Percentiles rank a stretch among this genome's conserved stretches.
phyloP scores from a whole-genome alignment of 306 rosid species.

The Dalbergia cochinchinensis region DNA sequence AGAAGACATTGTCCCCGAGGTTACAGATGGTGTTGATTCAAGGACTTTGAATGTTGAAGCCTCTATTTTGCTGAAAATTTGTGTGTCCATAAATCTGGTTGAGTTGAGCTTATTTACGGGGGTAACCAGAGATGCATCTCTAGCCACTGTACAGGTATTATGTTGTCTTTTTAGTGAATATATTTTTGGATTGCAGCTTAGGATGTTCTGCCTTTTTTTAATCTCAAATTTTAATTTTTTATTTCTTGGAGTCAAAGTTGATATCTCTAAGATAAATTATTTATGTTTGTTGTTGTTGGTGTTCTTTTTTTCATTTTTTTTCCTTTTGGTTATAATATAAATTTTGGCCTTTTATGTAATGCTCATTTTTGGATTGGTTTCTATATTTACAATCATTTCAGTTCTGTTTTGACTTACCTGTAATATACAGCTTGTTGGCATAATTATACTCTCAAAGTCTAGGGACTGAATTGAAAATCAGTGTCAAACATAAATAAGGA shows the following conservation, averaged over 20 bases:
- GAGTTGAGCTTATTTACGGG: constrained; percentile 84
- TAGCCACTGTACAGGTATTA: constrained; percentile 91
- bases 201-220: not conserved
- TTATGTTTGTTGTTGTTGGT: not conserved
- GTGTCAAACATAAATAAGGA: not conserved
- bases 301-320: not conserved
- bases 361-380: not conserved
- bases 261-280: constrained; percentile 7
- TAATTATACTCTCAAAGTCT: not conserved
- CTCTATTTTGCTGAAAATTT: constrained; percentile 66
- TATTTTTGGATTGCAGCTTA: not conserved
- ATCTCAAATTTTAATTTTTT: not conserved
- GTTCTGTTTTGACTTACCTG: not conserved
- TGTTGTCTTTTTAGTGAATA: not conserved
- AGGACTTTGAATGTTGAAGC: constrained; percentile 54
- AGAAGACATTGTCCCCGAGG: constrained; percentile 50
- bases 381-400: too few relatives aligned
- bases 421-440: not conserved
- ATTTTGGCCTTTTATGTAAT: not conserved
- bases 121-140: constrained; percentile 74
- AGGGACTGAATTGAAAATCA: too few relatives aligned
- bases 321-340: not conserved
- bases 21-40: constrained; percentile 53
- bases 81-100: constrained; percentile 71
- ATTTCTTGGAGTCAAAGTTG: constrained; percentile 11